Base-by-base conservation (phyloP, 2,329 filamentous ascomycete species). In the Nigrospora sphaerica region DNA sequence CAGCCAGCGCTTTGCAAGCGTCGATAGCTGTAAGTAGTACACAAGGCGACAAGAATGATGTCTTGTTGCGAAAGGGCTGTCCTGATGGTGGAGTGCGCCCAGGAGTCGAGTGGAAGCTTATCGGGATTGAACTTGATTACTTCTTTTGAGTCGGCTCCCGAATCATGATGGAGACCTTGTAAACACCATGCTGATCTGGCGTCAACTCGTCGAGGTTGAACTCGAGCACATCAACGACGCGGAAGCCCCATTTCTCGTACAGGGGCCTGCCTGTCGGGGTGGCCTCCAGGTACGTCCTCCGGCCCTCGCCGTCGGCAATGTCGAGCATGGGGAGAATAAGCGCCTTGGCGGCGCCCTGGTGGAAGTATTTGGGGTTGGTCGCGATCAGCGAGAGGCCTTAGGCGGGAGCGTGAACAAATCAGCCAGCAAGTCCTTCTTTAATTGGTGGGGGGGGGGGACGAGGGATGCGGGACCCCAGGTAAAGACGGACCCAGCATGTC, bases 191-290 rank as follows among this genome's bases (percentile, higher is more conserved):
- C 4, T 44, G 42, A 19, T 45, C 46, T 3, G 43, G 49, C 7
- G 54, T 56, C 32, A 59, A 44, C 38, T 52, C 39, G 6, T 48
- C 28, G 13, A 59, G 45, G 17, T 62, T 54, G 33, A 59, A 55
- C 9, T 49, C 46, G 12, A 68, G 45, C 23, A 55, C 45, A 39
- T 67, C 66, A 1, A 68, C 54, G 38, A 61, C 55, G 42, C 54
- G 56, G 46, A 66, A 71, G 11, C 67, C 67, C 6, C 66, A 44
- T 49, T 62, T 64, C 50, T 59, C 54, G 49, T 72, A 72, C 13
- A 72, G 19, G 12, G 59, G 60, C 43, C 57, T 58, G 3, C 66
- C 67, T 0, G 51, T 53, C 1, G 54, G 48, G 10, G 67, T 68
- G n/a, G 66, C 65, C 52, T 71, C 68, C 31, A 71, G 57, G 46